Conservation (phyloP, 1,139 yeast species). For the Suhomyces anneliseae region DNA sequence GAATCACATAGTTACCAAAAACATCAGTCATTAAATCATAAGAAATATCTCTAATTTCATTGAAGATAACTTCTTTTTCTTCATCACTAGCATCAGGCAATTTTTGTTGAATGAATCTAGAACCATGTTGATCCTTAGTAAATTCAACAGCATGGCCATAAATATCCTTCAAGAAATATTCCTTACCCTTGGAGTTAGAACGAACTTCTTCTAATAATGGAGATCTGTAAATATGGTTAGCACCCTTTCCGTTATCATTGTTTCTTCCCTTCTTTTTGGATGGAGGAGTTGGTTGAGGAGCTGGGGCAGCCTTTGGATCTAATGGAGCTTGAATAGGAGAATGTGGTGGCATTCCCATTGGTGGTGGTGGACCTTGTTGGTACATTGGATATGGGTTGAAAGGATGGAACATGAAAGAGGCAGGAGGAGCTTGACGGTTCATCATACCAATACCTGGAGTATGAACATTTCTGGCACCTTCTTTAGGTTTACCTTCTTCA, state of each 20-base stretch:
- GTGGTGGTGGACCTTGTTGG: conserved; percentile 23
- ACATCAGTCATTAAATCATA: conserved; percentile 92
- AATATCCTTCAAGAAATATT: conserved; percentile 68
- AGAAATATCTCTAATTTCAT: conserved; percentile 75
- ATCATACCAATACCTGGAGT: conserved; percentile 46
- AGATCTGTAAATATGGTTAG: conserved; percentile 61
- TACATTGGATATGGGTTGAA: conserved; percentile 51
- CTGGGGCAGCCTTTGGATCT: conserved; percentile 5
- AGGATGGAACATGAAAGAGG: conserved; percentile 49
- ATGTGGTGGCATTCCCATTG: conserved; percentile 13
- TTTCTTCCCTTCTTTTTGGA: conserved; percentile 9
- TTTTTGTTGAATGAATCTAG: conserved; percentile 91
- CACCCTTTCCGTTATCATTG: conserved; percentile 15
- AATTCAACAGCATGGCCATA: conserved; percentile 90
- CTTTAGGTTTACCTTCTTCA: conserved; percentile 10
- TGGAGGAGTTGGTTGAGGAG: conserved; percentile 7
- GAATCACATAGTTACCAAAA: conserved; percentile 96
- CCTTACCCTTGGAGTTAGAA: conserved; percentile 60
- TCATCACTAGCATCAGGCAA: conserved; percentile 66
- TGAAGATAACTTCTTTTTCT: conserved; percentile 75
- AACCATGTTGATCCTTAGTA: conserved; percentile 95
- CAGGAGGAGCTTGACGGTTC: conserved; percentile 32
- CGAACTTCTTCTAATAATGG: conserved; percentile 88
- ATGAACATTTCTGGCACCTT: conserved; percentile 12
- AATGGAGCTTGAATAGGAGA: conserved; percentile 14